A percentile compares a stretch with the other conserved stretches of the same genome.
Evolutionary conservation across 495 filamentous ascomycete genomes (phyloP).

Genomic region (Lasiosphaeris hirsuta): DNA sequence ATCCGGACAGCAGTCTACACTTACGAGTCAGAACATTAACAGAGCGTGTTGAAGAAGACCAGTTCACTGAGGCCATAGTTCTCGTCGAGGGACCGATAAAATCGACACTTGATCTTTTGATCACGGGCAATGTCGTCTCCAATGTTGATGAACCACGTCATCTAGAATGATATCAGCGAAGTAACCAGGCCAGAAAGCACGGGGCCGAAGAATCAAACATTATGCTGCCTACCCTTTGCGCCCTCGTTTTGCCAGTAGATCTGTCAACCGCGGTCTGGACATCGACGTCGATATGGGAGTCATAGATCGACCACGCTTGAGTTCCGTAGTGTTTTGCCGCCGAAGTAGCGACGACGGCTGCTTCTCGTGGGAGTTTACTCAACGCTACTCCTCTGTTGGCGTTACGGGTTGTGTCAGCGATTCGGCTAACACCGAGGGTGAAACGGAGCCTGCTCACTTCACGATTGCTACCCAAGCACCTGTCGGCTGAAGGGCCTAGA

Average conservation of each 20-base stretch:
- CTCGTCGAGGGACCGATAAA: not conserved
- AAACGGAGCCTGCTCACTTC: not conserved
- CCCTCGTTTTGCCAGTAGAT: not conserved
- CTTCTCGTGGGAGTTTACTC: not conserved
- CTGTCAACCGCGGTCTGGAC: not conserved
- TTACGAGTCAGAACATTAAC: not conserved
- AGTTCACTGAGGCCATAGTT: not conserved
- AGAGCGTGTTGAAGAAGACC: not conserved
- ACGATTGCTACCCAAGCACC: slow-evolving; percentile 8
- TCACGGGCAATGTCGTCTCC: not conserved
- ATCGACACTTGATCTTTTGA: not conserved
- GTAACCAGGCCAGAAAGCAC: not conserved
- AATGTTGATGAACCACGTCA: not conserved
- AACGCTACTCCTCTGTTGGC: slow-evolving; percentile 5
- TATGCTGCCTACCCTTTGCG: not conserved
- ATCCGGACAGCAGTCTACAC: not conserved
- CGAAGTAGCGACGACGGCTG: not conserved
- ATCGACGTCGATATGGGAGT: not conserved
- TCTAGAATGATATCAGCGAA: not conserved
- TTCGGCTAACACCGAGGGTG: too few relatives aligned
- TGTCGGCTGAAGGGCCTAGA: not conserved
- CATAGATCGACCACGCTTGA: not conserved
- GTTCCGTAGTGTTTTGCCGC: slow-evolving; percentile 2
- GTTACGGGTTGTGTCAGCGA: too few relatives aligned
- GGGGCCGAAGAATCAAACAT: too few relatives aligned